Percentiles rank a stretch among this genome's conserved stretches.
These are phyloP conservation scores for Guyanaporus albipodus DNA, from an alignment of 768 basidiomycete genomes.

Conservation along the genomic window DNA sequence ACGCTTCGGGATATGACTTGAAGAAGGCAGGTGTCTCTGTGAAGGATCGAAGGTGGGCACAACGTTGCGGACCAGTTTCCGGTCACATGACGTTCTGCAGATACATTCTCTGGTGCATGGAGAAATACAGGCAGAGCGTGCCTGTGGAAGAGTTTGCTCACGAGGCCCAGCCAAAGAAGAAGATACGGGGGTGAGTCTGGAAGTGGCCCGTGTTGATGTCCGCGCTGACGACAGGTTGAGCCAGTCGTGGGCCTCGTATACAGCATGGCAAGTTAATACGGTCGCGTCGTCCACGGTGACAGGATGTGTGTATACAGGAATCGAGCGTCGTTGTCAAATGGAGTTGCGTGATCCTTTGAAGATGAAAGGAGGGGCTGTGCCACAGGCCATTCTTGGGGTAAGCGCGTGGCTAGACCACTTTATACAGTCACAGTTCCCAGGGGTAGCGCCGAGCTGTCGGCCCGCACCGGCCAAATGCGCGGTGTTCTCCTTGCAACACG, in stretches of 20 bases:
- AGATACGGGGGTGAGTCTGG: slow-evolving; percentile 72
- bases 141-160: slow-evolving; percentile 61
- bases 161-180: slow-evolving; percentile 67
- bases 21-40: slow-evolving; percentile 63
- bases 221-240: neutral
- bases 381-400: slow-evolving; percentile 7
- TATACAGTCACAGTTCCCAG: slow-evolving; percentile 32
- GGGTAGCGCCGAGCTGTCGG: slow-evolving; percentile 18
- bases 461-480: slow-evolving; percentile 11
- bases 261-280: slow-evolving; percentile 75
- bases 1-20: slow-evolving; percentile 50
- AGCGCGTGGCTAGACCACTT: slow-evolving; percentile 24
- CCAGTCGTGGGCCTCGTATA: slow-evolving; percentile 69
- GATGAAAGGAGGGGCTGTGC: slow-evolving; percentile 18
- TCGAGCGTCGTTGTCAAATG: slow-evolving; percentile 9
- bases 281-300: slow-evolving; percentile 45
- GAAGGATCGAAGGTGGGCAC: slow-evolving; percentile 64
- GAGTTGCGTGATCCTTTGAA: slow-evolving; percentile 4
- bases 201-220: neutral
- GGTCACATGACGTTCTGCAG: slow-evolving; percentile 35
- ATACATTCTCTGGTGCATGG: slow-evolving; percentile 83
- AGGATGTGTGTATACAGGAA: slow-evolving; percentile 12
- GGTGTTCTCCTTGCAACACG: slow-evolving; percentile 27
- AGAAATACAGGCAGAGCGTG: slow-evolving; percentile 63
- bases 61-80: neutral